These are phyloP conservation scores for Suillus paluster DNA, from an alignment of 768 basidiomycete genomes.

Conservation along the genomic window DNA sequence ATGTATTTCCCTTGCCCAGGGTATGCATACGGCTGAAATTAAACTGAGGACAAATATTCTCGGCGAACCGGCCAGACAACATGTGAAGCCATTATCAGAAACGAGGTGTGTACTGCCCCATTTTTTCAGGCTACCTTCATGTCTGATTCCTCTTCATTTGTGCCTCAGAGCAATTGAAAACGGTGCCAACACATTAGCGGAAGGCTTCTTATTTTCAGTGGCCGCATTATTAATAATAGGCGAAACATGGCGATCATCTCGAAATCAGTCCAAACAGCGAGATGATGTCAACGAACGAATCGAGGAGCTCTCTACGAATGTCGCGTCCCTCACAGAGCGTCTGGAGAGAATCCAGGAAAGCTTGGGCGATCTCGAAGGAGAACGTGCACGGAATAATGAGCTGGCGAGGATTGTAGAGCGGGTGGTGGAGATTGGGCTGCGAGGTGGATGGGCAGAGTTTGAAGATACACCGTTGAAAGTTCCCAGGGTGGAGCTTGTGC, in stretches of 20 bases:
- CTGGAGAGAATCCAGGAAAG: constrained; percentile 51
- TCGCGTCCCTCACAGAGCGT: constrained; percentile 51
- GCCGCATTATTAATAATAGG: constrained; percentile 75
- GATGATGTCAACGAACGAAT: constrained; percentile 74
- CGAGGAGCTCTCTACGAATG: constrained; percentile 53
- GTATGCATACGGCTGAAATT: constrained; percentile 75
- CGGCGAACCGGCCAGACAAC: constrained; percentile 68
- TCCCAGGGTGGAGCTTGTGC: constrained; percentile 44
- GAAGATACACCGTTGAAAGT: constrained; percentile 59
- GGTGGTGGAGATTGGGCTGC: constrained; percentile 69
- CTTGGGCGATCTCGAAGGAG: constrained; percentile 36
- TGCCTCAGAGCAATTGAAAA: constrained; percentile 80
- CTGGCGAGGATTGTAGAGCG: constrained; percentile 67
- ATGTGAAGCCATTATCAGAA: constrained; percentile 79
- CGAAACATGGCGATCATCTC: constrained; percentile 76
- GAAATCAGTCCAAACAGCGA: constrained; percentile 70
- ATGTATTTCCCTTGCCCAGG: constrained; percentile 77
- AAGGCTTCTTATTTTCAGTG: constrained; percentile 83
- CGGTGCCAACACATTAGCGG: constrained; percentile 83
- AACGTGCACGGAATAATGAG: constrained; percentile 57
- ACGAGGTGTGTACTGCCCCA: constrained; percentile 51
- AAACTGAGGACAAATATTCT: constrained; percentile 75
- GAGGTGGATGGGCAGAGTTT: constrained; percentile 68
- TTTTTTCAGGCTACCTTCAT: neutral
- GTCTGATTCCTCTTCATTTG: neutral